Evolutionary conservation across 305 asterid species (phyloP), one percentile per base, ranked within the genome.

Genomic region (Striga hermonthica): DNA sequence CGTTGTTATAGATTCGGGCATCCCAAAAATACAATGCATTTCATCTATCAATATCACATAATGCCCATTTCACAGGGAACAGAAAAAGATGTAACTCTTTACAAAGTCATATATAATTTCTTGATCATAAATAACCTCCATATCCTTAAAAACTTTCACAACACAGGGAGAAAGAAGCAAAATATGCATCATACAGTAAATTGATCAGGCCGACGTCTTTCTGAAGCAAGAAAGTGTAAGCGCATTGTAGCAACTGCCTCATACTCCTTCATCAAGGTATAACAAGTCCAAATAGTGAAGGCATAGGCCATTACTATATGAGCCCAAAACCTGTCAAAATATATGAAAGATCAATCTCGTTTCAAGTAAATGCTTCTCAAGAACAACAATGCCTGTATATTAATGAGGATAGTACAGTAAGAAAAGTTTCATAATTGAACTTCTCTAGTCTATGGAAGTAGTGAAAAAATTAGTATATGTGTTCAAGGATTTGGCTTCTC

Each of bases 161-260:
- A 28, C 66, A 9, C 60, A 61, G 58, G 49, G 36, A 37, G 48
- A 13, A 55, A 64, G 67, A 14, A 74, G 52, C 61, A 68, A 15
- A 55, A 66, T 16, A 72, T 65, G 73, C 68, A 47, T 78, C 82
- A 83, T 75, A 92, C 98, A 28, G 91, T 86, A 76, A 83, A 92
- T 69, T 92, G 98, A 81, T 89, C 96, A 61, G 98, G 95, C 52
- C 97, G 95, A 6, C 97, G 97, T 63, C 62, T 83, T 79, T 83
- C 91, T 49, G 98, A 82, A 73, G 96, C 94, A 75, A 92, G 83
- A 81, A 89, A 92, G 77, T 92, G 91, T 69, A 92, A 75, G 76
- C 98, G 95, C 98, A 92, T 84, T 74, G 80, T 37, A 62, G 97
- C 84, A 78, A 92, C 58, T 16, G 68, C 74, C 75, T 60, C 95